Evolutionary conservation across 441 rosid species (phyloP).

Genomic region (Euphorbia corollata): DNA sequence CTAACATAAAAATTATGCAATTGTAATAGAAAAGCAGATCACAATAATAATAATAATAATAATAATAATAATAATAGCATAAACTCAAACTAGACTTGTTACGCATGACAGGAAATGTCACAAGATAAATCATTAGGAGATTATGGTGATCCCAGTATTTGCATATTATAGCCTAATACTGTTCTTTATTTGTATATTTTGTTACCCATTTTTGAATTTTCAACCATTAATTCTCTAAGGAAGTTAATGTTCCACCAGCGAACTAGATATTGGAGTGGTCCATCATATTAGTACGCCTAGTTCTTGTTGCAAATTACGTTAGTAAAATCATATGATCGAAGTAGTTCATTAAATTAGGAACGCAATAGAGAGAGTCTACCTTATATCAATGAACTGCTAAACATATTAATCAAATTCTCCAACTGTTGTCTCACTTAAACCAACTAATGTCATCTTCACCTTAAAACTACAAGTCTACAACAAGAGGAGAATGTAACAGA

Average conservation of each 20-base stretch:
- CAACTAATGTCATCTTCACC: neutral
- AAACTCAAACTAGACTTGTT: constrained; percentile 1
- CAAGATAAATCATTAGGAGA: neutral
- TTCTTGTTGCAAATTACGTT: neutral
- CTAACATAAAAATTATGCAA: neutral
- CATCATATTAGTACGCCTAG: neutral
- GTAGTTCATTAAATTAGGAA: neutral
- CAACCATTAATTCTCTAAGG: neutral
- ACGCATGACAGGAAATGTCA: neutral
- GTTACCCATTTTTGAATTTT: neutral
- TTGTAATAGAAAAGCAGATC: neutral
- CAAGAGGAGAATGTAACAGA: neutral
- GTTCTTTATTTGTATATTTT: neutral
- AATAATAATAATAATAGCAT: neutral
- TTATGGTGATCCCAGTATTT: neutral
- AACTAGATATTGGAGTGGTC: neutral
- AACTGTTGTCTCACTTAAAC: neutral
- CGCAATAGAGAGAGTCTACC: neutral
- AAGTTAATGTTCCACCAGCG: neutral
- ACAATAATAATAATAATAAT: too few species aligned
- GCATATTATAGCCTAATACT: neutral
- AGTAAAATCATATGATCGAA: neutral
- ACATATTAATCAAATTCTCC: neutral
- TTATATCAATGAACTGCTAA: neutral
- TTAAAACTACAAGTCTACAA: neutral